Base-by-base conservation (phyloP, 2,329 filamentous ascomycete genomes). In the Setomelanomma holmii region DNA sequence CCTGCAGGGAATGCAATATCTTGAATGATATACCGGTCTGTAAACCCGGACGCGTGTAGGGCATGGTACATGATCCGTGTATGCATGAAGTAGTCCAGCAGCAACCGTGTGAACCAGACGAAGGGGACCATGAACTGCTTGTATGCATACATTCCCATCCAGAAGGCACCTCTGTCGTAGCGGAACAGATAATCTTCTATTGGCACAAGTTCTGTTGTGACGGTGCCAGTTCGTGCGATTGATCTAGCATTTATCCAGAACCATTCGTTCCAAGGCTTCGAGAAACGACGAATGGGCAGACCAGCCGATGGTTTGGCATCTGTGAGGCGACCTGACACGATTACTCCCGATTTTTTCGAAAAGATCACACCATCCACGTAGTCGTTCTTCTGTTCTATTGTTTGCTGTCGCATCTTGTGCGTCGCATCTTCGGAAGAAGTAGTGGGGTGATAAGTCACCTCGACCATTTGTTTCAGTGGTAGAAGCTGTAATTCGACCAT, bases 361-460 rank as follows among this genome's bases (percentile, higher is more conserved):
- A 85, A 89, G 4, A 86, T 76, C 17, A 91, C 86, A 0, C 81
- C 87, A 53, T 91, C 89, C 0, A 92, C 76, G 58, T 86, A 92
- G 54, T 91, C 87, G n/a, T 78, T 74, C 1, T 63, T 50, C 1
- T 65, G 56, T 36, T 77, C 72, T 0, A 55, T 51, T 0, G 74
- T 78, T 36, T 80, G 78, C 1, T 78, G 71, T 35, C 80, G 75
- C 24, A 87, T 77, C 20, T 75, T 76, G 7, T 63, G 58, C 16
- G 83, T 74, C 0, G 83, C 79, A 1, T 80, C 75, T 1, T 81
- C 75, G 58, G 82, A 82, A 49, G 72, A 74, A 0, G 79, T 78
- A 0, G 80, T 74, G 27, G 86, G 81, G 54, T 83, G 79, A 61
- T 90, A 90, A 10, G 82, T 84, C 5, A 88, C 79, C 60, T 85